phyloP scores from a whole-genome alignment of 116 monocot species.

The Phalaenopsis hybrid region DNA sequence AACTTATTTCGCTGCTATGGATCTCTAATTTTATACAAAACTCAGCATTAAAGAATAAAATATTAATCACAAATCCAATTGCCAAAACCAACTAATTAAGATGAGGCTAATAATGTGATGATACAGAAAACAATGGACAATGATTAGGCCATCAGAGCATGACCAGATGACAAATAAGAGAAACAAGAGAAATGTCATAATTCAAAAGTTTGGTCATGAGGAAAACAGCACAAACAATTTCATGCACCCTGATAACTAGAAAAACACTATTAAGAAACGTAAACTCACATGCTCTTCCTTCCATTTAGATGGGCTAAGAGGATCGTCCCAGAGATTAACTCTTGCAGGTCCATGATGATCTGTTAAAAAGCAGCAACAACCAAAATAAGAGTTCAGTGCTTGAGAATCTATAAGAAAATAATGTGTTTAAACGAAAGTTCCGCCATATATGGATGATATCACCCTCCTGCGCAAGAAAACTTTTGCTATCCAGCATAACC shows the following conservation, averaged over 20 bases:
- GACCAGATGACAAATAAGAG: neutral
- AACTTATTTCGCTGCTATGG: neutral
- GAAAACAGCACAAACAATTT: neutral
- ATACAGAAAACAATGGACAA: neutral
- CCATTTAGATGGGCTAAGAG: slow-evolving; percentile 76
- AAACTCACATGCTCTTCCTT: slow-evolving; percentile 85
- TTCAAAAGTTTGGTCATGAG: neutral
- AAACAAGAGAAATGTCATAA: neutral
- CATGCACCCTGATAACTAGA: neutral
- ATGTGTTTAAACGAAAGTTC: neutral
- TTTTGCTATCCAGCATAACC: too few relatives aligned
- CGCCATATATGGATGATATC: neutral
- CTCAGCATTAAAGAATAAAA: neutral
- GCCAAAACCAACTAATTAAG: neutral
- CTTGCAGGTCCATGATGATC: slow-evolving; percentile 66
- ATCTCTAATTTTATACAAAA: neutral
- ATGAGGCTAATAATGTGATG: neutral
- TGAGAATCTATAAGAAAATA: neutral
- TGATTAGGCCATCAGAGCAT: neutral
- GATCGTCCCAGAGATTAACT: slow-evolving; percentile 68
- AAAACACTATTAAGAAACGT: neutral
- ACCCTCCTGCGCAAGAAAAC: too few relatives aligned
- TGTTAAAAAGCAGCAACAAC: slow-evolving; percentile 5
- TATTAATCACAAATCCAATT: neutral
- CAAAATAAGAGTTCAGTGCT: neutral